Conservation (phyloP, 108 stramenopile species). For the Fragilariopsis cylindrus region DNA sequence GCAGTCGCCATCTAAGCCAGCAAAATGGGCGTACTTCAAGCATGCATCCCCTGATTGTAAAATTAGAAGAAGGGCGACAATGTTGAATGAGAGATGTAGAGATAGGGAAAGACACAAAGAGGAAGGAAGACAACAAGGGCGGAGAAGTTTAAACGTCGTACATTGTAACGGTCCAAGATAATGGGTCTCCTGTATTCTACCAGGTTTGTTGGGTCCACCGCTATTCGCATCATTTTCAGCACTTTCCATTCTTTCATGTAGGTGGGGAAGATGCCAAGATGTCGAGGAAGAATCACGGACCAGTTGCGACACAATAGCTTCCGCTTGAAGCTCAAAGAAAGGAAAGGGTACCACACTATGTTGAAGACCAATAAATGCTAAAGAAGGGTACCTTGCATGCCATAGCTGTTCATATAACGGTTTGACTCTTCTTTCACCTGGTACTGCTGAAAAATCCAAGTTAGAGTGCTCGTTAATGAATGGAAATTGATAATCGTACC, state of each 20-base stretch:
- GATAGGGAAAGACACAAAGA: no score
- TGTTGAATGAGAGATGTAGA: slow-evolving; percentile 3
- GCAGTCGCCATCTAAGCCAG: slow-evolving; percentile 47
- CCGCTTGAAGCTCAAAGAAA: slow-evolving; percentile 84
- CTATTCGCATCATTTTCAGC: slow-evolving; percentile 50
- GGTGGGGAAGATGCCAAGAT: slow-evolving; percentile 36
- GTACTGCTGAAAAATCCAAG: slow-evolving; percentile 40
- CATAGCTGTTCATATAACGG: slow-evolving; percentile 86
- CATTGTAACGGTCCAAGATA: slow-evolving; percentile 66
- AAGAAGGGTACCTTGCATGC: slow-evolving; percentile 79
- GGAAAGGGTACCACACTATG: slow-evolving; percentile 89
- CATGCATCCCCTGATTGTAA: slow-evolving; percentile 62
- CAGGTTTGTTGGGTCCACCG: slow-evolving; percentile 54
- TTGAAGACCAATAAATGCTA: slow-evolving; percentile 88
- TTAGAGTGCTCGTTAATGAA: slow-evolving; percentile 54
- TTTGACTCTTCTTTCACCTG: slow-evolving; percentile 63
- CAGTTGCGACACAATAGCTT: slow-evolving; percentile 50
- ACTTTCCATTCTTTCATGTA: slow-evolving; percentile 38
- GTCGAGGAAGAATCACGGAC: not conserved
- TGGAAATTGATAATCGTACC: slow-evolving; percentile 89
- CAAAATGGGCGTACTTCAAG: slow-evolving; percentile 58
- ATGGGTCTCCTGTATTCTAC: slow-evolving; percentile 79
- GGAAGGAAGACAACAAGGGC: no score
- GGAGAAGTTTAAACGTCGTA: no score
- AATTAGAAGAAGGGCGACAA: no score